phyloP scores from a whole-genome alignment of 352 stramenopile genomes.

The Globisporangium paddicum region DNA sequence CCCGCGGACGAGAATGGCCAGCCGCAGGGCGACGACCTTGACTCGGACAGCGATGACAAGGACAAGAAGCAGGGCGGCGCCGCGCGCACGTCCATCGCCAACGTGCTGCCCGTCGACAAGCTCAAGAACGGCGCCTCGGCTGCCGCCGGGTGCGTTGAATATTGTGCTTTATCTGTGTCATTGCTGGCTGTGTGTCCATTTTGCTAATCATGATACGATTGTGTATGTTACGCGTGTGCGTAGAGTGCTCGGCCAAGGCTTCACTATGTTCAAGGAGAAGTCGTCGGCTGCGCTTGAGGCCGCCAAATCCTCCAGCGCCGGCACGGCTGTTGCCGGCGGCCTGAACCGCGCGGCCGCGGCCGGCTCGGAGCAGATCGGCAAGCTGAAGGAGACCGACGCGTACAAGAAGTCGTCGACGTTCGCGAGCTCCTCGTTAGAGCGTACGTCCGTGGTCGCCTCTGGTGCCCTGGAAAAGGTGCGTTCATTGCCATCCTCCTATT shows the following conservation, averaged over 20 bases:
- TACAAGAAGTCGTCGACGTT: slow-evolving; percentile 80
- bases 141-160: slow-evolving; percentile 63
- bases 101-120: slow-evolving; percentile 84
- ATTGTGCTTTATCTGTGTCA: background rate
- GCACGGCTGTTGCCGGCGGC: slow-evolving; percentile 56
- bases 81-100: slow-evolving; percentile 62
- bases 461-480: slow-evolving; percentile 65
- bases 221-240: background rate
- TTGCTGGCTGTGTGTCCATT: background rate
- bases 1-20: slow-evolving; percentile 21
- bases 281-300: slow-evolving; percentile 62
- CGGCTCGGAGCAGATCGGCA: slow-evolving; percentile 69
- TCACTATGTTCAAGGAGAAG: slow-evolving; percentile 73
- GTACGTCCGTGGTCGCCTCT: slow-evolving; percentile 60
- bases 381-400: slow-evolving; percentile 79
- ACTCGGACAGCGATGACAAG: slow-evolving; percentile 40
- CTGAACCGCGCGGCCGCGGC: slow-evolving; percentile 55
- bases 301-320: slow-evolving; percentile 75
- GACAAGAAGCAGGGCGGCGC: slow-evolving; percentile 40
- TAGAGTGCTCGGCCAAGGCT: slow-evolving; percentile 64
- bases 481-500: too few species aligned
- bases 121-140: slow-evolving; percentile 85
- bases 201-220: background rate
- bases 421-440: slow-evolving; percentile 51
- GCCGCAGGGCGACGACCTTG: slow-evolving; percentile 24